phyloP scores from a whole-genome alignment of 2,329 filamentous ascomycete species.

The Onygenales sp. region DNA sequence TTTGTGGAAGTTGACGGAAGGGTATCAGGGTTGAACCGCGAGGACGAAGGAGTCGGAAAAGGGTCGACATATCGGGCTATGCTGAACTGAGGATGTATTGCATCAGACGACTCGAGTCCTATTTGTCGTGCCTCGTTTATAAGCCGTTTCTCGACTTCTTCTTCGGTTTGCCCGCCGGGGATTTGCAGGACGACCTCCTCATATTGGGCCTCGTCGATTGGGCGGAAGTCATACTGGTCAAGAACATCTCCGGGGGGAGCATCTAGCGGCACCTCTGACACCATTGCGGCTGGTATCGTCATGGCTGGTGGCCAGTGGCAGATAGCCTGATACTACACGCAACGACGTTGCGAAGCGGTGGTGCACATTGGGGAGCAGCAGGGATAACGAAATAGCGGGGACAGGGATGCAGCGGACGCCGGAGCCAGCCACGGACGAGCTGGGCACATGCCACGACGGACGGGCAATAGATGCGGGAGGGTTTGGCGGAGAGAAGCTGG shows the following conservation, averaged over 20 bases:
- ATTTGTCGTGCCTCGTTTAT: constrained; percentile 28
- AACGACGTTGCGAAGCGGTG: neutral
- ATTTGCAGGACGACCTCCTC: constrained; percentile 5
- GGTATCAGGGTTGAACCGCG: constrained; percentile 13
- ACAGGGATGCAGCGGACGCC: neutral
- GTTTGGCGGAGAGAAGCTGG: too few relatives aligned
- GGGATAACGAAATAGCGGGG: neutral
- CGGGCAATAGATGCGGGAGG: too few relatives aligned
- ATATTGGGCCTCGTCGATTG: constrained; percentile 5
- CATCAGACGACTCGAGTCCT: constrained; percentile 25
- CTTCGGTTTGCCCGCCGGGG: constrained; percentile 20
- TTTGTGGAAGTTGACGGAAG: constrained; percentile 15
- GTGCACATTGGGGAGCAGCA: neutral
- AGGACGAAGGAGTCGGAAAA: constrained; percentile 15
- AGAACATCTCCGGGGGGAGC: neutral
- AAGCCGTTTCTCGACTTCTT: constrained; percentile 27
- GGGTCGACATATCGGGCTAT: constrained; percentile 23
- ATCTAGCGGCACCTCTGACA: neutral
- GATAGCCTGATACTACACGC: neutral
- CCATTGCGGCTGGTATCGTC: neutral
- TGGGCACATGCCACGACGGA: too few relatives aligned
- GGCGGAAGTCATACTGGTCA: too few relatives aligned
- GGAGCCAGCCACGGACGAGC: too few relatives aligned
- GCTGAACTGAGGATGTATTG: constrained; percentile 14
- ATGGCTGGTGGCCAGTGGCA: neutral